A percentile compares a stretch with the other conserved stretches of the same genome.
These are phyloP conservation scores for Globisporangium mamillatum DNA, from an alignment of 352 stramenopile genomes.

Conservation along the genomic window DNA sequence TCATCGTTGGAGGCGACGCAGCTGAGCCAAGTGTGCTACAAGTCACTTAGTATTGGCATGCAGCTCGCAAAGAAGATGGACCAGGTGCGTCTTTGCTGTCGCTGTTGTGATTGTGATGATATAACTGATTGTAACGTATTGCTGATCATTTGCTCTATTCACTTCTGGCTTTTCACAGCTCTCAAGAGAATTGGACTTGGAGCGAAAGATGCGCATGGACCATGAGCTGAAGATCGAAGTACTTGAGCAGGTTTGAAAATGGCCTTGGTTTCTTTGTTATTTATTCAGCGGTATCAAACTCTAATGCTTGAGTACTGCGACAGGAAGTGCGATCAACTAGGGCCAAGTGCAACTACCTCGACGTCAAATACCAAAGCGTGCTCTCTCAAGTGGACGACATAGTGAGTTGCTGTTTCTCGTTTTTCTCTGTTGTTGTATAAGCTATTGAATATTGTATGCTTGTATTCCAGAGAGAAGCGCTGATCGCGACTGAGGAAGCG, in stretches of 20 bases:
- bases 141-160: background rate
- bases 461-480: slow-evolving; percentile 23
- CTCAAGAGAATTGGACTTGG: slow-evolving; percentile 25
- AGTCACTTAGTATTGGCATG: slow-evolving; percentile 34
- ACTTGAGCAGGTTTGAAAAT: slow-evolving; percentile 21
- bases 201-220: slow-evolving; percentile 28
- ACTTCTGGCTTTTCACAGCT: slow-evolving; percentile 17
- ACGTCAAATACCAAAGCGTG: slow-evolving; percentile 38
- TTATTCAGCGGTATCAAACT: background rate
- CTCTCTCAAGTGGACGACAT: slow-evolving; percentile 34
- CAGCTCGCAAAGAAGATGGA: slow-evolving; percentile 31
- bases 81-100: slow-evolving; percentile 17
- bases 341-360: slow-evolving; percentile 38
- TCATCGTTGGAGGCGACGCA: background rate
- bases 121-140: background rate
- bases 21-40: slow-evolving; percentile 39
- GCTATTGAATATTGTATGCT: too few relatives aligned
- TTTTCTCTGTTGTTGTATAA: too few relatives aligned
- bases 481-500: slow-evolving; percentile 31
- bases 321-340: slow-evolving; percentile 39
- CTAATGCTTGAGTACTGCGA: background rate
- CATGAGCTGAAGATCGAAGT: slow-evolving; percentile 38
- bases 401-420: too few relatives aligned
- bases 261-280: background rate
- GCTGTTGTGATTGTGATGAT: background rate